Evolutionary conservation across 768 basidiomycete genomes (phyloP), one percentile per base, ranked within the genome.

Genomic region (Podaxis sp.): DNA sequence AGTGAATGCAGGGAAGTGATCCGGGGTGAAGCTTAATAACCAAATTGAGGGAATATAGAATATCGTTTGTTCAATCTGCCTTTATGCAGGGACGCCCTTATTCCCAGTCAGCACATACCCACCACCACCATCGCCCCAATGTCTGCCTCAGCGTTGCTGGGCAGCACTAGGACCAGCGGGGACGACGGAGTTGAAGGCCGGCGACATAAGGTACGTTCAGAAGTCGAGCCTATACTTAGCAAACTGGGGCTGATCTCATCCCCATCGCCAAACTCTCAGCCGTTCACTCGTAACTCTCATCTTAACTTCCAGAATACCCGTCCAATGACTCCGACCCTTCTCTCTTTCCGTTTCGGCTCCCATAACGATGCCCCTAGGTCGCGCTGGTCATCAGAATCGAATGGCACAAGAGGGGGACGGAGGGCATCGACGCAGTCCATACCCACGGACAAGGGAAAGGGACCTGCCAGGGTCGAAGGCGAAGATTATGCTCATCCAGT

Each of bases 371-470:
- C 53, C 11, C 36, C n/a, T 22, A 13, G 55, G 17, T 41, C 41
- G 43, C 36, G 57, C 63, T 59, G 67, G 70, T 65, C 66, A 64
- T 55, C 64, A 58, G 71, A 63, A 50, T 68, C 19, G 69, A 66
- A 19, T 61, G 64, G 19, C 67, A 66, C 64, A 54, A 25, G 43
- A 59, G 25, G 50, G 46, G 37, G 53, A 37, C 43, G 43, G 17
- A 51, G 64, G 61, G 40, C 55, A 52, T 64, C 69, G 47, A 27
- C 66, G 61, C 47, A 64, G 64, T 63, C 72, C n/a, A 69, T 51
- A 64, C 53, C 69, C 24, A 70, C 65, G 19, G 68, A 71, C 53
- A 77, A 78, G 65, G 73, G 72, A 43, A 76, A 76, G 63, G 72
- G 72, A 58, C 70, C 72, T 55, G 59, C 66, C 25, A 49, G 46